These are phyloP conservation scores for Vanderwaltozyma tropicalis DNA, from an alignment of 805 yeast genomes.

Conservation along the genomic window DNA sequence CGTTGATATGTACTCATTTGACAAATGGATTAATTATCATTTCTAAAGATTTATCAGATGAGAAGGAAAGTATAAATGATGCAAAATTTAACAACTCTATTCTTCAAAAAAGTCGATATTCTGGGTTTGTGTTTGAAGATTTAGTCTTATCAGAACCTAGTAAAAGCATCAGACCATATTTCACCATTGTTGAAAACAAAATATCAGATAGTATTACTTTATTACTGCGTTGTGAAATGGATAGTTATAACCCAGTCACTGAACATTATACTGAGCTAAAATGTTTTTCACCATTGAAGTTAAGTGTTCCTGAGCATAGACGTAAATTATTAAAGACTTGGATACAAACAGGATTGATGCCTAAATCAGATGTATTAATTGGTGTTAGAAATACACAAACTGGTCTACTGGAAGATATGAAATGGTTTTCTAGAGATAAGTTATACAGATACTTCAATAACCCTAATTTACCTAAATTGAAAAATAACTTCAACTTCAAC, in stretches of 20 bases:
- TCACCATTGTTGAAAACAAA: conserved; percentile 20
- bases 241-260: conserved; percentile 15
- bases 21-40: conserved; percentile 14
- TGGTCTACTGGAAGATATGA: conserved; percentile 18
- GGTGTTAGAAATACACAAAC: conserved; percentile 20
- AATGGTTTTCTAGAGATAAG: conserved; percentile 13
- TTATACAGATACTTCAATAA: conserved; percentile 15
- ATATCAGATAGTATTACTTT: conserved; percentile 11
- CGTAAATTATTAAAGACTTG: conserved; percentile 25
- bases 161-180: conserved; percentile 5
- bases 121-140: conserved; percentile 27
- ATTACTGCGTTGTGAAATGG: conserved; percentile 27
- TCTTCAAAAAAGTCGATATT: conserved; percentile 14
- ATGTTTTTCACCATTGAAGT: conserved; percentile 18
- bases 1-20: conserved; percentile 10
- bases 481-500: conserved; percentile 16
- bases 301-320: conserved; percentile 17
- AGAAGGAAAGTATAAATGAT: neutral
- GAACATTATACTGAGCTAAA: conserved; percentile 23
- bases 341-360: conserved; percentile 24
- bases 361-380: conserved; percentile 21
- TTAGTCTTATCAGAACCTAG: conserved; percentile 9
- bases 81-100: neutral
- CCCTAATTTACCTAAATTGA: conserved; percentile 6
- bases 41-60: conserved; percentile 9